Evolutionary conservation across 495 filamentous ascomycete genomes (phyloP), one percentile per base, ranked within the genome.

Genomic region (Elaphomyces granulatus): DNA sequence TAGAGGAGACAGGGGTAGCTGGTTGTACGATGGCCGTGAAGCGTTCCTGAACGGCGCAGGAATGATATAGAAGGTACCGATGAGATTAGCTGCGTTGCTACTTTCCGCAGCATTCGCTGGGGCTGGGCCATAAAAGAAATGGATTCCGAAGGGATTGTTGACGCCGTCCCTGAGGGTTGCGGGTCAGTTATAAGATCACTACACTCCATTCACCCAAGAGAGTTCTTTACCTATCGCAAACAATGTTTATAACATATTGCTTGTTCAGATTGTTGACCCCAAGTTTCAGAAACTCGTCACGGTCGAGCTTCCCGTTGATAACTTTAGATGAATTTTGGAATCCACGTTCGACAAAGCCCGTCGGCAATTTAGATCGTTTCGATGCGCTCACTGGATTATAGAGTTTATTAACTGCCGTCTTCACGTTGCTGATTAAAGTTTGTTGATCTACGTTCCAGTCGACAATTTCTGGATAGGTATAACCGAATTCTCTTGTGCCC

Each of bases 391-490:
- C 12, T 0, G 41, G 23, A 15, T 37, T 37, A 41, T 68, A 68
- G 4, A 68, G 53, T 0, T 43, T 41, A 19, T 63, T 58, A 20
- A 68, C 45, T 2, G 46, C 45, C 1, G 52, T 45, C 28, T 45
- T 43, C 20, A 63, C 49, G 15, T 61, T 56, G 3, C 39, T 19
- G 15, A 42, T 41, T 8, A 65, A 45, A 7, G 49, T 47, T 0
- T 40, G 34, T 31, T 53, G 21, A 15, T 43, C 32, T 3, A 49
- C 32, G 19, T 38, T 46, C 60, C 61, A 63, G 35, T 60, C 56
- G 9, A 51, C 39, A 12, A 68, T 47, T 45, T 72, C 68, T 0
- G 68, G 67, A 45, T 72, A 72, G 8, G 61, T 65, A 46, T 68
- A 63, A 15, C 67, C 68, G 31, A 68, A 63, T 14, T 31, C 47